These are phyloP conservation scores for Brassica rapa DNA, from an alignment of 345 rosid species.

Conservation along the genomic window DNA sequence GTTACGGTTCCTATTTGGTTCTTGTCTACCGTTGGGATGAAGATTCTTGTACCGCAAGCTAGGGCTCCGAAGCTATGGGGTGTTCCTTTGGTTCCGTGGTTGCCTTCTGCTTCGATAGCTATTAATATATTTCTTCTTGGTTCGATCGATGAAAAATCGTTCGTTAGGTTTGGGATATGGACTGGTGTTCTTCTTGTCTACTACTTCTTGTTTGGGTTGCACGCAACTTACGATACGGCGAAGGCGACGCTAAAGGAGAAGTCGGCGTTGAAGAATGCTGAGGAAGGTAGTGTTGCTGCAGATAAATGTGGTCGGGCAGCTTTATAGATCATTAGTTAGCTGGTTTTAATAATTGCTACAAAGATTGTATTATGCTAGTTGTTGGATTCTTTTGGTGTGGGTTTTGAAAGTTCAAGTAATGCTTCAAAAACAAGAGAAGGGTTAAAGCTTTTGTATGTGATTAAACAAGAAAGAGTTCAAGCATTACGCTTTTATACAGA, in stretches of 20 bases:
- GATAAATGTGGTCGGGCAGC: constrained; percentile 3
- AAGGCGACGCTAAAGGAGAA: constrained; percentile 34
- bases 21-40: constrained; percentile 48
- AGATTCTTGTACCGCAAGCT: constrained; percentile 62
- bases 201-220: constrained; percentile 69
- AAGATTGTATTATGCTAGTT: neutral
- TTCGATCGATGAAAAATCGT: constrained; percentile 62
- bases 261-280: constrained; percentile 37
- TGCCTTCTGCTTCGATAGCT: constrained; percentile 74
- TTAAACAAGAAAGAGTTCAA: too few relatives aligned
- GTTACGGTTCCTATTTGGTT: constrained; percentile 64
- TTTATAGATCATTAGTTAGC: neutral
- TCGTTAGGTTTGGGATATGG: constrained; percentile 66
- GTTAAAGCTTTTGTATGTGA: neutral
- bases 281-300: constrained; percentile 47
- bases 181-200: constrained; percentile 58
- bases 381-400: neutral
- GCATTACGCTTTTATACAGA: too few relatives aligned
- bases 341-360: neutral
- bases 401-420: neutral
- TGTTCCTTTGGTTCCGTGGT: constrained; percentile 84
- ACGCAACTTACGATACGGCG: constrained; percentile 68
- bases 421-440: neutral
- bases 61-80: constrained; percentile 80
- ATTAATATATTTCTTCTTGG: constrained; percentile 80